Conservation (phyloP, 2,329 filamentous ascomycete species). For the Aspergillus sp. region DNA sequence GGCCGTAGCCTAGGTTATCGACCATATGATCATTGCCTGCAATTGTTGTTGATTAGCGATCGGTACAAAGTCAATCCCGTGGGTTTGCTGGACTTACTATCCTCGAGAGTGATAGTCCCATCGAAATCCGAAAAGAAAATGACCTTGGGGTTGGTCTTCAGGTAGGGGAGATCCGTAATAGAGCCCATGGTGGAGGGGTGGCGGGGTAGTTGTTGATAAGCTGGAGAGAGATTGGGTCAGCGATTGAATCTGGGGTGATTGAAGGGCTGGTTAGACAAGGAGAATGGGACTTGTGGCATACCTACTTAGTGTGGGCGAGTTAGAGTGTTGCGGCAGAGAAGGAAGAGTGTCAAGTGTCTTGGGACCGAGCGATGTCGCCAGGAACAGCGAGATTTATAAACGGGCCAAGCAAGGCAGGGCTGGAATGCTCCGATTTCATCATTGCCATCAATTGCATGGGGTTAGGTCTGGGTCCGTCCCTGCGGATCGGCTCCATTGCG, state of each 20-base stretch:
- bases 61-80: slow-evolving; percentile 35
- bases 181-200: slow-evolving; percentile 29
- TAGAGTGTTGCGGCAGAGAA: not conserved
- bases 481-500: slow-evolving; percentile 11
- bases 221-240: not conserved
- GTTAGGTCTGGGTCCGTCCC: slow-evolving; percentile 8
- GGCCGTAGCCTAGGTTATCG: slow-evolving; percentile 86
- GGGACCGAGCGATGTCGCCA: not conserved
- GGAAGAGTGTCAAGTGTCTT: not conserved
- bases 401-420: not conserved
- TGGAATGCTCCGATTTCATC: not conserved
- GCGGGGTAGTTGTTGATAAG: slow-evolving; percentile 1
- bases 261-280: not conserved
- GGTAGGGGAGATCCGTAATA: slow-evolving; percentile 36
- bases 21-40: too few relatives aligned
- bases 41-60: not conserved
- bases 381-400: not conserved
- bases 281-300: not conserved
- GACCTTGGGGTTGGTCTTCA: slow-evolving; percentile 69
- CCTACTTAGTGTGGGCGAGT: not conserved
- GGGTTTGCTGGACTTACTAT: slow-evolving; percentile 50
- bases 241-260: not conserved
- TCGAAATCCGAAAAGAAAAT: slow-evolving; percentile 99
- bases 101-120: slow-evolving; percentile 81
- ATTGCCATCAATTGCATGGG: not conserved